phyloP scores from a whole-genome alignment of 2,329 filamentous ascomycete genomes.

The Coccinonectria pachysandricola region DNA sequence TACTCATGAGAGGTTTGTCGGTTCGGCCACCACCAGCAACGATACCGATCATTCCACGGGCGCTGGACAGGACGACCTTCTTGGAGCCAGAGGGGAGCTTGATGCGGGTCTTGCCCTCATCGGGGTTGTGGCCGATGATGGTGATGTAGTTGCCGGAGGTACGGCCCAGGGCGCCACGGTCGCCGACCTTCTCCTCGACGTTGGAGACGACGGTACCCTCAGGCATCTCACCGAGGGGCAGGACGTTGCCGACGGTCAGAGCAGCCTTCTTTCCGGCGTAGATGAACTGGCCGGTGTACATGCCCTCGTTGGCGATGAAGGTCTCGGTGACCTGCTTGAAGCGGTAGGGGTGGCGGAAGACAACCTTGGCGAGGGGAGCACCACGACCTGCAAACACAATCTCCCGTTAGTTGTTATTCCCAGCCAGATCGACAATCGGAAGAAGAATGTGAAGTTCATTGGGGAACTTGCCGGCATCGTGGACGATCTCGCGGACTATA shows the following conservation, averaged over 20 bases:
- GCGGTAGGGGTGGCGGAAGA: slow-evolving; percentile 96
- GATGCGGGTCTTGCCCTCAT: slow-evolving; percentile 99
- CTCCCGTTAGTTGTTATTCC: slow-evolving; percentile 16
- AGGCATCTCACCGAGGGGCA: slow-evolving; percentile 86
- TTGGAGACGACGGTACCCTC: slow-evolving; percentile 99
- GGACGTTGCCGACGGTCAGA: slow-evolving; percentile 94
- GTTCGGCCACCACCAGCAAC: slow-evolving; percentile 98
- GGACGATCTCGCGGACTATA: slow-evolving; percentile 97
- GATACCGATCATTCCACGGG: slow-evolving; percentile 98
- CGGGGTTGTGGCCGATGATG: slow-evolving; percentile 92
- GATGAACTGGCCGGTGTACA: slow-evolving; percentile 99
- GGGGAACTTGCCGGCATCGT: slow-evolving; percentile 66
- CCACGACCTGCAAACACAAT: slow-evolving; percentile 50
- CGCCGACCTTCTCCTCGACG: slow-evolving; percentile 97
- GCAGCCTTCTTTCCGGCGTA: slow-evolving; percentile 99
- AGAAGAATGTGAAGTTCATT: slow-evolving; percentile 9
- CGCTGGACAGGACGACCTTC: slow-evolving; percentile 90
- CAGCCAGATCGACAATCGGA: slow-evolving; percentile 6
- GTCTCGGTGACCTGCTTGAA: slow-evolving; percentile 98
- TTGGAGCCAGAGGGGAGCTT: slow-evolving; percentile 99
- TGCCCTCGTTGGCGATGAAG: slow-evolving; percentile 99
- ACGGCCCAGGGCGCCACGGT: slow-evolving; percentile 90
- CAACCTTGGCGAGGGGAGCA: slow-evolving; percentile 92
- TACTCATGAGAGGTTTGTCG: slow-evolving; percentile 97
- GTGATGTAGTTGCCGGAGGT: slow-evolving; percentile 99